Base-by-base conservation (phyloP, 805 yeast genomes). In the Metschnikowia cerradonensis region DNA sequence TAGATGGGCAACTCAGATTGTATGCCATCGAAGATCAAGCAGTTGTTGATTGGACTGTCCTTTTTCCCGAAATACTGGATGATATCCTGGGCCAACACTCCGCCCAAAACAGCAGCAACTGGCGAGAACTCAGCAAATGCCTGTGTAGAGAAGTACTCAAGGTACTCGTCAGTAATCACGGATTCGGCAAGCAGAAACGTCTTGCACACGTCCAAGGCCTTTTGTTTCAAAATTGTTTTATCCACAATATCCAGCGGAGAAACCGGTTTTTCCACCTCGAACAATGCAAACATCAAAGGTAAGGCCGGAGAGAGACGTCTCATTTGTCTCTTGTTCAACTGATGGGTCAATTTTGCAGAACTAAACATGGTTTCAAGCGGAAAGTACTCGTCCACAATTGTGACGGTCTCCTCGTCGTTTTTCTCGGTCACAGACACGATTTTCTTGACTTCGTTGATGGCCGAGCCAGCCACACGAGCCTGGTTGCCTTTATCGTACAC, bases 1-100 rank as follows among this genome's bases (percentile, higher is more conserved):
- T 82, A 90, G 19, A 94, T 81, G 22, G 96, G 96, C 81, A 90
- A 88, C 52, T 83, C 84, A 41, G 83, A 76, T 17, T 76, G 74
- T 15, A 75, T 67, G 10, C 92, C 90, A 69, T 94, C 96, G 36
- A 91, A 75, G 0, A 92, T 69, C 56, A 88, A 75, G 47, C 88
- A 75, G 64, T 94, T 94, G 64, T 90, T 91, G 36, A 91, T 75
- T 2, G 97, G 96, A 39, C 83, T 76, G 59, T 88, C 90, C 57
- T 84, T 81, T 57, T 80, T 80, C 40, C 94, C 86, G 47, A 92
- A 67, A 49, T 78, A 82, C 68, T 94, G 94, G 42, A 94, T 86
- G 13, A 90, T 85, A 64, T 91, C 97, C 67, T 94, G 99, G 2
- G 96, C 87, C 22, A 92, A 67, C 1, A 89, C 78, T 1, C 98